phyloP scores from a whole-genome alignment of 2,329 filamentous ascomycete species.

The Reticulascus tulasneorum region DNA sequence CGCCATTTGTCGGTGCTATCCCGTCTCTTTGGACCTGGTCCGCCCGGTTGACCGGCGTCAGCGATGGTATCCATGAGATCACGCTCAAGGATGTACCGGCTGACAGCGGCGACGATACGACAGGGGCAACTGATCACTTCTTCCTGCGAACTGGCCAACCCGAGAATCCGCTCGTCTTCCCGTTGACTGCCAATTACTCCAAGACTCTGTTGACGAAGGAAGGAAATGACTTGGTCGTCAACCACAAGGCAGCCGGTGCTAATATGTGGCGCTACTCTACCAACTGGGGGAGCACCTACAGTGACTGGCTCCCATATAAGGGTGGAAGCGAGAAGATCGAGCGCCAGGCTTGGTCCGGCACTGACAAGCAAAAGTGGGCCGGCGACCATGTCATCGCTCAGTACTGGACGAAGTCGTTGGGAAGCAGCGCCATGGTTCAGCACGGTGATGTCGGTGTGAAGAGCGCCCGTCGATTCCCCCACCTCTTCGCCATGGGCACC shows the following conservation, averaged over 20 bases:
- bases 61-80: constrained; percentile 57
- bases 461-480: constrained; percentile 49
- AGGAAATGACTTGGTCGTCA: constrained; percentile 37
- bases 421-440: constrained; percentile 57
- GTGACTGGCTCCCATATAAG: constrained; percentile 53
- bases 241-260: constrained; percentile 59
- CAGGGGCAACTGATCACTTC: constrained; percentile 55
- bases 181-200: constrained; percentile 47
- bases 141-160: constrained; percentile 51
- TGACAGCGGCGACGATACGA: constrained; percentile 34
- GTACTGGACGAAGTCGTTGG: constrained; percentile 57
- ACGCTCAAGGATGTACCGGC: constrained; percentile 51
- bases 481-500: constrained; percentile 58
- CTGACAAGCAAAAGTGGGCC: constrained; percentile 51
- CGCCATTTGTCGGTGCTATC: constrained; percentile 46
- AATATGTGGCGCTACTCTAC: constrained; percentile 59
- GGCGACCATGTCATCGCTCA: constrained; percentile 61
- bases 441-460: constrained; percentile 49
- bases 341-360: constrained; percentile 53
- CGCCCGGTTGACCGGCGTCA: constrained; percentile 49
- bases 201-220: constrained; percentile 41
- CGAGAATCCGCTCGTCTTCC: constrained; percentile 58
- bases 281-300: constrained; percentile 58
- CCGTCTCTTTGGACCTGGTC: constrained; percentile 50
- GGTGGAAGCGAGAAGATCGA: constrained; percentile 45